Base-by-base conservation (phyloP, 2,329 filamentous ascomycete species). In the Stagonosporopsis cucurbitacearum region DNA sequence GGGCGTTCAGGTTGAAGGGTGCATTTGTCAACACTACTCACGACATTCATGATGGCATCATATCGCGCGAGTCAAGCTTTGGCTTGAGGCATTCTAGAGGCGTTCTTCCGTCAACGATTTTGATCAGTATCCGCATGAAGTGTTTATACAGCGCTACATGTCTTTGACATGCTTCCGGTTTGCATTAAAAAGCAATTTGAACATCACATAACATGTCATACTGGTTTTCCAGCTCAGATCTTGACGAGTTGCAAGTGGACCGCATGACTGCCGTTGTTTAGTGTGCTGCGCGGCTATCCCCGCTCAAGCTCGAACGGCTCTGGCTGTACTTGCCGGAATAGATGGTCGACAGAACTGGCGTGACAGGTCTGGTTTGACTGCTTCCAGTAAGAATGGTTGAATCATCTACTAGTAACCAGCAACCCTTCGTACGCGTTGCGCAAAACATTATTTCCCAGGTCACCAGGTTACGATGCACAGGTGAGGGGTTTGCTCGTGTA, bases 161-260 rank as follows among this genome's bases (percentile, higher is more conserved):
- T 45, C 17, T 46, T 50, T 20, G 25, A 50, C 17, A 46, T 30
- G 37, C 46, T 47, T 19, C 41, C 28, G 36, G 19, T 47, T 17
- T 46, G 47, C 53, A 56, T 56, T 46, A 50, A 41, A 56, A 22
- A 50, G 28, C 41, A 56, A 56, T 50, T 42, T 28, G 28, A 50
- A 45, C 30, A 46, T 19, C 25, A 44, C 40, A 40, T 28, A 36
- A 13, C 20, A 20, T 42, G 41, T 26, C 42, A 55, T 22, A 32
- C 13, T 32, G 23, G 9, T 17, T 23, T 8, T 42, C 20, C 39
- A 20, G 13, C 30, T 43, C 28, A 17, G 9, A 50, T 20, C 20
- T 15, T 20, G 25, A 19, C 7, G 40, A 19, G 15, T 19, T 11
- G 36, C 15, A 20, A 19, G 17, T 32, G 25, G 40, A 40, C n/a